Evolutionary conservation across 108 stramenopile genomes (phyloP).

Genomic region (Asterionellopsis glacialis): DNA sequence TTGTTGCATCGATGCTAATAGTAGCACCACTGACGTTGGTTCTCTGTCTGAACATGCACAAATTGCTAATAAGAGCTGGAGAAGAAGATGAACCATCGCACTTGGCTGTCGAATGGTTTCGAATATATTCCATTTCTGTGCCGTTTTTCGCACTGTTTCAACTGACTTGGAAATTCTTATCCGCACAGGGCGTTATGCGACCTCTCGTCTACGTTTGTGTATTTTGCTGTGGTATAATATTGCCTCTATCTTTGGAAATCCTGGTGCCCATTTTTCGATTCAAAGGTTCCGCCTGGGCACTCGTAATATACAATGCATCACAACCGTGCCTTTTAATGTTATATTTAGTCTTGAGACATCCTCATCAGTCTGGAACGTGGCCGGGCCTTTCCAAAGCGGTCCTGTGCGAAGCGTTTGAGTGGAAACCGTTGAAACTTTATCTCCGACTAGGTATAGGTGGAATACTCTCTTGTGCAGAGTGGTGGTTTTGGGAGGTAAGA

Average conservation of each 20-base stretch:
- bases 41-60: slow-evolving; percentile 13
- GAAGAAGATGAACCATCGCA: slow-evolving; percentile 21
- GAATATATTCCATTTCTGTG: slow-evolving; percentile 21
- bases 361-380: slow-evolving; percentile 35
- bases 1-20: slow-evolving; percentile 14
- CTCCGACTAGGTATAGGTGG: slow-evolving; percentile 32
- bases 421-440: slow-evolving; percentile 17
- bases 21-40: slow-evolving; percentile 27
- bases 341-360: slow-evolving; percentile 23
- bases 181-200: slow-evolving; percentile 34
- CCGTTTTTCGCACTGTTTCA: slow-evolving; percentile 34
- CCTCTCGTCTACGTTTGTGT: slow-evolving; percentile 26
- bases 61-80: slow-evolving; percentile 11
- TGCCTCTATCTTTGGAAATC: slow-evolving; percentile 28
- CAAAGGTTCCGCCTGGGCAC: slow-evolving; percentile 31
- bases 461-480: slow-evolving; percentile 31
- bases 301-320: slow-evolving; percentile 16
- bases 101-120: slow-evolving; percentile 26
- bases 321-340: slow-evolving; percentile 18
- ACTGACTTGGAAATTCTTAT: slow-evolving; percentile 42
- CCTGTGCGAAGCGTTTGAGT: slow-evolving; percentile 6
- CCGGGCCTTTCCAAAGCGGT: slow-evolving; percentile 13
- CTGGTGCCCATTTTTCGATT: slow-evolving; percentile 17
- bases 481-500: slow-evolving; percentile 42
- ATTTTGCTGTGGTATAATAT: slow-evolving; percentile 10